Base-by-base conservation (phyloP, 768 basidiomycete species). In the Tulasnella calospora region DNA sequence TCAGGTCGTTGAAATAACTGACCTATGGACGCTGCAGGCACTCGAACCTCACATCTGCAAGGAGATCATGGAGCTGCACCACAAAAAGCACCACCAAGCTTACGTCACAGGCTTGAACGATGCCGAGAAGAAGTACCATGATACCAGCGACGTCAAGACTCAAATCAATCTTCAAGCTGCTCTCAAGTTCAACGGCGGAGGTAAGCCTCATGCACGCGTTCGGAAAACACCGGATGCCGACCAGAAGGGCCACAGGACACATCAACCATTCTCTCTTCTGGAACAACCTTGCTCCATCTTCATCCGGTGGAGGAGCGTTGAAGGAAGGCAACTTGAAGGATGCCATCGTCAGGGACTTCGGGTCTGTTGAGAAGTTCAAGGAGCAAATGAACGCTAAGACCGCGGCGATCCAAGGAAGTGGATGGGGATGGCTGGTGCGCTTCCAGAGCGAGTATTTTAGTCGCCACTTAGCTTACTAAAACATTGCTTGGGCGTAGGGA, bases 231-330 rank as follows among this genome's bases (percentile, higher is more conserved):
- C 44, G 23, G 41, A 61, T 69, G n/a, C 70, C 35, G 30, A 30
- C 6, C 0, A 17, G 1, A 2, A 17, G 35, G 38, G 21, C 30
- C 33, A 3, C 78, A 92, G 94, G 94, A 3, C 95, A 96, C 83
- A 94, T 96, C 84, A 98, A 98, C 85, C 96, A 97, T 85, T 90
- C 95, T 19, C 87, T 99, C 44, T 99, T 99, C 88, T 99, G 98
- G 98, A 94, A 92, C 85, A 99, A 97, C 85, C 89, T 99, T 80
- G 92, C 95, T 0, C 98, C 98, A 3, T 84, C 85, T 33, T 85
- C 85, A 73, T 84, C 84, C 57, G 89, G 88, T 12, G 93, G 92
- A 55, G 93, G 93, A 12, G 87, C 89, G 81, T 86, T 95, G 46
- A 83, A 83, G 7, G 87, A 87, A 36, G 93, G 93, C 5, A 87